phyloP scores from a whole-genome alignment of 192 early-diverging fungal species.

The Martensiomyces pterosporus region DNA sequence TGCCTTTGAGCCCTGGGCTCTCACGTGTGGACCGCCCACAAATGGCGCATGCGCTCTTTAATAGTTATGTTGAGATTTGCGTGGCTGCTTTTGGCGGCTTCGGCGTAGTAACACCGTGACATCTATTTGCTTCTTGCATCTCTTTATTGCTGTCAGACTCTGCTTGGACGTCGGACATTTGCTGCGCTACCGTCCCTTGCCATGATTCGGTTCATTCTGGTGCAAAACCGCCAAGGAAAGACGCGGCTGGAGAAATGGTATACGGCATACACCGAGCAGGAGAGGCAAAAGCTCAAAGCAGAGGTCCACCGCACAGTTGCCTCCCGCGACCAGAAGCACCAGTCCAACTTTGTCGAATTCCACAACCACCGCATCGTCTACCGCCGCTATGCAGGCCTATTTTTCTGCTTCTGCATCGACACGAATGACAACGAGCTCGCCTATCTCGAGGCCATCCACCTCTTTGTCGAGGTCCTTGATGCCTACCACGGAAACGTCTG shows the following conservation, averaged over 20 bases:
- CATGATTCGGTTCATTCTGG: slow-evolving; percentile 95
- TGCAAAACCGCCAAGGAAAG: slow-evolving; percentile 98
- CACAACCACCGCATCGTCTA: slow-evolving; percentile 98
- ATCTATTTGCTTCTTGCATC: too few relatives aligned
- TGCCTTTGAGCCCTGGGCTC: too few relatives aligned
- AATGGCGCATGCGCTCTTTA: too few relatives aligned
- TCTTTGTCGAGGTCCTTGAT: slow-evolving; percentile 98
- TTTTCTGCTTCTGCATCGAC: slow-evolving; percentile 99
- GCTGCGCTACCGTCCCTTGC: too few relatives aligned
- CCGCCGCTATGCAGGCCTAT: slow-evolving; percentile 95
- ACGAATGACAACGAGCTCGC: slow-evolving; percentile 97
- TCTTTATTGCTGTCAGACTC: too few relatives aligned
- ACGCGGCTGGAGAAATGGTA: slow-evolving; percentile 98
- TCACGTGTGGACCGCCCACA: too few relatives aligned
- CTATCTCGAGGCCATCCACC: slow-evolving; percentile 94
- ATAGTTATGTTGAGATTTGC: too few relatives aligned
- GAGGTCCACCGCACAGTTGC: slow-evolving; percentile 96
- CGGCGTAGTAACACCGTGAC: too few relatives aligned
- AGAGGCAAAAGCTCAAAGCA: slow-evolving; percentile 88
- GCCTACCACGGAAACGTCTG: slow-evolving; percentile 98
- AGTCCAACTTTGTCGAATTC: slow-evolving; percentile 99
- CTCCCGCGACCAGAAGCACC: slow-evolving; percentile 93
- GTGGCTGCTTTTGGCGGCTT: too few relatives aligned
- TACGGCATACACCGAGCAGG: slow-evolving; percentile 87
- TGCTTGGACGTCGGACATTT: too few relatives aligned